phyloP scores from a whole-genome alignment of 331 rosid species.

The Cydonia oblonga region DNA sequence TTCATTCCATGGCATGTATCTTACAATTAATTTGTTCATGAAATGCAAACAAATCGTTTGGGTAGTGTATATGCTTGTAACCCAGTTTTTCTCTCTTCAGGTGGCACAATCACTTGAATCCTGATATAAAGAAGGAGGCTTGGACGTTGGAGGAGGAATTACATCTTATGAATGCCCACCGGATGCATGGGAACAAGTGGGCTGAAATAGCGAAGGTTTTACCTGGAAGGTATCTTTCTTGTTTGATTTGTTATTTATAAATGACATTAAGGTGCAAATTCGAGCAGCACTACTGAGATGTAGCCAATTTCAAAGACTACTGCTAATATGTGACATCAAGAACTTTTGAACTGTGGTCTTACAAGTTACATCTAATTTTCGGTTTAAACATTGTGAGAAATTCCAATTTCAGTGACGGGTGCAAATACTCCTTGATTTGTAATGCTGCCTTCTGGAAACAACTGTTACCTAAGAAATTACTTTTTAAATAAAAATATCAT shows the following conservation, averaged over 20 bases:
- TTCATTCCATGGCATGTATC: neutral
- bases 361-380: too few species aligned
- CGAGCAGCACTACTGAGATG: neutral
- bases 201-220: slow-evolving; percentile 94
- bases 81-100: slow-evolving; percentile 21
- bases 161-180: slow-evolving; percentile 85
- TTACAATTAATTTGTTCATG: neutral
- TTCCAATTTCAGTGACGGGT: neutral
- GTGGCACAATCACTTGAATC: slow-evolving; percentile 99
- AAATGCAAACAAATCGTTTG: neutral
- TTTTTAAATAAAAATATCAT: too few species aligned
- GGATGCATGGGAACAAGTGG: slow-evolving; percentile 81
- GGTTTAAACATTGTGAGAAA: neutral
- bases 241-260: slow-evolving; percentile 5
- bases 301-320: neutral
- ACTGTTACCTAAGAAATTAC: neutral
- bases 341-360: neutral
- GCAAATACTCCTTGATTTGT: too few species aligned
- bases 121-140: slow-evolving; percentile 86
- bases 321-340: neutral
- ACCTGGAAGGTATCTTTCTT: slow-evolving; percentile 72
- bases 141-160: slow-evolving; percentile 89
- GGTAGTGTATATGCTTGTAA: neutral
- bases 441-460: neutral
- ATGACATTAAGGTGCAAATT: slow-evolving; percentile 4